These are phyloP conservation scores for Arthrobotrys sphaeroides DNA, from an alignment of 2,329 filamentous ascomycete genomes.

Conservation along the genomic window DNA sequence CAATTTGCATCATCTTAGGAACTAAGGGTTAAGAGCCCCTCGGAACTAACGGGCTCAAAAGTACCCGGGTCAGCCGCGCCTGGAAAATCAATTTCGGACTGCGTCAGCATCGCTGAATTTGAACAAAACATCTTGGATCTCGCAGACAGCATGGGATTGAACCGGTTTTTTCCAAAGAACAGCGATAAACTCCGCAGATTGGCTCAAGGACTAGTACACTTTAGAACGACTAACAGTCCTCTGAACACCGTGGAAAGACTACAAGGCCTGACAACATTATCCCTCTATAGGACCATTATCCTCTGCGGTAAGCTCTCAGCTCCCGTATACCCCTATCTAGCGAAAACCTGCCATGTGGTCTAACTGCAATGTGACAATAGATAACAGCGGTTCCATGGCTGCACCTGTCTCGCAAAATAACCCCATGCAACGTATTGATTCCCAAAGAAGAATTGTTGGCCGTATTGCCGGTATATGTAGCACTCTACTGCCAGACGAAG, in stretches of 20 bases:
- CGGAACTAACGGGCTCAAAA: not conserved
- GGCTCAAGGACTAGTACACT: not conserved
- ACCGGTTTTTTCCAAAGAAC: not conserved
- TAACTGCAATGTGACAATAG: not conserved
- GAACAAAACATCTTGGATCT: not conserved
- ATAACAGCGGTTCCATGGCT: not conserved
- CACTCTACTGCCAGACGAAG: not conserved
- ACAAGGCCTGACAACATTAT: not conserved
- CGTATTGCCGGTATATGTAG: not conserved
- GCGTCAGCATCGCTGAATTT: not conserved
- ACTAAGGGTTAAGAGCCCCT: not conserved
- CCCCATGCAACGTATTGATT: not conserved
- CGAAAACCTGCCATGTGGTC: too few species aligned
- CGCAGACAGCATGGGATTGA: not conserved
- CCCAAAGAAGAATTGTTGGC: not conserved
- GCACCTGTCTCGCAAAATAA: not conserved
- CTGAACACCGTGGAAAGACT: not conserved
- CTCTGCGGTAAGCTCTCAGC: not conserved
- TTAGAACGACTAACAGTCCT: not conserved
- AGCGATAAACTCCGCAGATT: constrained; percentile 2
- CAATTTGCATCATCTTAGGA: too few species aligned
- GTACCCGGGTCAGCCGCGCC: not conserved
- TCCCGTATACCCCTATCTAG: not conserved
- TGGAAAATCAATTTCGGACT: not conserved
- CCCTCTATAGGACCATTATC: constrained; percentile 2